Evolutionary conservation across 306 rosid genomes (phyloP).

Genomic region (Malus orientalis): DNA sequence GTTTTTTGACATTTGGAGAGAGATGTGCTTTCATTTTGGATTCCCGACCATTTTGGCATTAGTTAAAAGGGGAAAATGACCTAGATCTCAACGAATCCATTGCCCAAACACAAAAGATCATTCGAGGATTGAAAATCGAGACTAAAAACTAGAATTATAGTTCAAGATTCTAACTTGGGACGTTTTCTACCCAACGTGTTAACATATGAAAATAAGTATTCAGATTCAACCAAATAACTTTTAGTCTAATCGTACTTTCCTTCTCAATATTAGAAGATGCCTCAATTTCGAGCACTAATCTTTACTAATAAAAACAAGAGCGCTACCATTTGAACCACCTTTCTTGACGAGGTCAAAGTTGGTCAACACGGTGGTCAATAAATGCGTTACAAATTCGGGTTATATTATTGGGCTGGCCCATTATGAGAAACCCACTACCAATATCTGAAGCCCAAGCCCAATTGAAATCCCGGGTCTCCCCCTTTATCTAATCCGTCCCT

Average conservation of each 20-base stretch:
- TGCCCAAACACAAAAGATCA: background rate
- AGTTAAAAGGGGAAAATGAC: background rate
- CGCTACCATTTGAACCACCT: too few species aligned
- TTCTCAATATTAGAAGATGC: background rate
- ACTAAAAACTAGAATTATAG: too few species aligned
- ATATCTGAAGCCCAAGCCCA: background rate
- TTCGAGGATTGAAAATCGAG: too few species aligned
- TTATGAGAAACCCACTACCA: background rate
- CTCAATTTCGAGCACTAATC: background rate
- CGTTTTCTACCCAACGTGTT: background rate
- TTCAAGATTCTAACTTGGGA: background rate
- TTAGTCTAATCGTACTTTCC: too few species aligned
- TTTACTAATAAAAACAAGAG: too few species aligned
- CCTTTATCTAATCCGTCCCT: background rate
- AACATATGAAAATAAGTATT: too few species aligned
- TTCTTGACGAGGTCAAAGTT: too few species aligned
- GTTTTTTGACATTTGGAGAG: too few species aligned
- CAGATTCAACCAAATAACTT: background rate
- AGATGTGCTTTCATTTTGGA: too few species aligned
- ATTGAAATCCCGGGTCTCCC: background rate
- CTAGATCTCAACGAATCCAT: too few species aligned
- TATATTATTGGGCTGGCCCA: background rate
- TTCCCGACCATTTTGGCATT: background rate
- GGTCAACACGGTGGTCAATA: too few species aligned
- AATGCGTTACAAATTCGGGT: background rate